A percentile compares a stretch with the other conserved stretches of the same genome.
phyloP scores from a whole-genome alignment of 2,329 filamentous ascomycete genomes.

The Arachnopeziza araneosa region DNA sequence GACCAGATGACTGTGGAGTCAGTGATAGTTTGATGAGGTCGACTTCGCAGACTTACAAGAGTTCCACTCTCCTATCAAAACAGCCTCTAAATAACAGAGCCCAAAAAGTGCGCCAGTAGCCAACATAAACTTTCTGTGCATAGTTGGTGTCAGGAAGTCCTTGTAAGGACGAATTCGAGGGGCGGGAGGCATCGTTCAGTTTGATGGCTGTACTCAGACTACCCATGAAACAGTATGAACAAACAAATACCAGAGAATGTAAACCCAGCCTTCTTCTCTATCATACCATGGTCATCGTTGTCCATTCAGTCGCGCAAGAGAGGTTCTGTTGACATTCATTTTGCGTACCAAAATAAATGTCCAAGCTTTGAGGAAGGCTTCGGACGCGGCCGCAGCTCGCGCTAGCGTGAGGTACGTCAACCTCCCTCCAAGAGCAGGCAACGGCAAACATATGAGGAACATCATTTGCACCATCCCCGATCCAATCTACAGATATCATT shows the following conservation, averaged over 20 bases:
- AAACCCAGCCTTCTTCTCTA: background rate
- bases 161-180: slow-evolving; percentile 35
- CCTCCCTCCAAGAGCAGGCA: slow-evolving; percentile 19
- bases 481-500: background rate
- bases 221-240: background rate
- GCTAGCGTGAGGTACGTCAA: slow-evolving; percentile 21
- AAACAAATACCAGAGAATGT: background rate
- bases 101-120: slow-evolving; percentile 65
- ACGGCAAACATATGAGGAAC: slow-evolving; percentile 1
- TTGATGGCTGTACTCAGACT: background rate
- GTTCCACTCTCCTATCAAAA: slow-evolving; percentile 63
- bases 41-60: slow-evolving; percentile 51
- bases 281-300: slow-evolving; percentile 17
- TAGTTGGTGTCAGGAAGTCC: slow-evolving; percentile 82
- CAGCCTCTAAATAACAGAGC: slow-evolving; percentile 67
- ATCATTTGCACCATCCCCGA: background rate
- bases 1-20: slow-evolving; percentile 64
- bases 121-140: slow-evolving; percentile 81
- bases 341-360: slow-evolving; percentile 20
- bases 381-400: slow-evolving; percentile 1
- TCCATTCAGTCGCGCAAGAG: background rate
- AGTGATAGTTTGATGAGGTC: slow-evolving; percentile 8
- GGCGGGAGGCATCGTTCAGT: slow-evolving; percentile 26
- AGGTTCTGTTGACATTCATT: slow-evolving; percentile 21
- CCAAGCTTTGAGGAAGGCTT: slow-evolving; percentile 1